Evolutionary conservation across 176 grass and related monocot species (phyloP), one percentile per base, ranked within the genome.

Genomic region (Eragrostis curvula): DNA sequence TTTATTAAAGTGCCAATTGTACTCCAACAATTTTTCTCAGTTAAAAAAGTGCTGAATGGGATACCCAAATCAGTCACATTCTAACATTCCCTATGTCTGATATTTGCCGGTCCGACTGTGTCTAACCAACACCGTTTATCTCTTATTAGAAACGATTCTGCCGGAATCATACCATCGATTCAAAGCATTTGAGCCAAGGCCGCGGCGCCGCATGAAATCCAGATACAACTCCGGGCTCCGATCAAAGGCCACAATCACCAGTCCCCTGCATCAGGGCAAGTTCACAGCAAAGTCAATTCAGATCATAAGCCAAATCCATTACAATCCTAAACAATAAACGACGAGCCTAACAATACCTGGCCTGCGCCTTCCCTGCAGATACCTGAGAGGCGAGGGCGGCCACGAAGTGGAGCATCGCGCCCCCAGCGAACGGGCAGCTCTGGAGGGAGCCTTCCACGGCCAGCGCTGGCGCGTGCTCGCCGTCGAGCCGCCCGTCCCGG

Each of bases 231-330:
- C 59, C 5, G 92, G 90, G 84, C 87, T 93, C 28, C 79, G 90
- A 81, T 91, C 55, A 15, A 95, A 90, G 1, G 83, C 96, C 9
- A 95, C 80, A 25, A 98, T 68, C 18, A 98, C 92, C 55, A 95
- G 51, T 5, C 90, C 92, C 72, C 92, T 97, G 80, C 46, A n/a
- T 57, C 60, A 58, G 12, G 46, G 70, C n/a, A 74, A 71, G 17
- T 78, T 64, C 66, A 66, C 64, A 89, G 30, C 46, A 11, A 70
- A 75, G 27, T 53, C 36, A 77, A 71, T 46, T 14, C 18, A 45
- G 15, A 52, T 42, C 41, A 72, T 64, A 25, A 44, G 39, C 66
- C 25, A 57, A 61, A 17, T 42, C 42, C 23, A 62, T 8, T 8
- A 7, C 46, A 24, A 58, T 74, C 9, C 13, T 39, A 42, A 42